phyloP scores from a whole-genome alignment of 495 filamentous ascomycete genomes.

The Penicillium riverlandense region DNA sequence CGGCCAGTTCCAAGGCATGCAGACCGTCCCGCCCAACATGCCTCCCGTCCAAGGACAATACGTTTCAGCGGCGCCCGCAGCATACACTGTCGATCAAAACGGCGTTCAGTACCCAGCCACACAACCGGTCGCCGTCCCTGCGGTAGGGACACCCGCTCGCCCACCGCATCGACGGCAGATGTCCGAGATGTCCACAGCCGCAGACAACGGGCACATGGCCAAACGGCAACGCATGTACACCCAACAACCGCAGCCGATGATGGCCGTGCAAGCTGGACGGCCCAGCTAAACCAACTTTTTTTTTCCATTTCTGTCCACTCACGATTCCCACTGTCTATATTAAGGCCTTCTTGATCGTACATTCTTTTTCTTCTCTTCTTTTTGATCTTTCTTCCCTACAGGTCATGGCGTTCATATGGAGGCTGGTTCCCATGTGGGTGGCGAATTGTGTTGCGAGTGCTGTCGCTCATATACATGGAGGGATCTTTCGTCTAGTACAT shows the following conservation, averaged over 20 bases:
- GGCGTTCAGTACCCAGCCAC: slow-evolving; percentile 43
- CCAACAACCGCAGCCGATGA: slow-evolving; percentile 33
- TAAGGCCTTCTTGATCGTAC: slow-evolving; percentile 16
- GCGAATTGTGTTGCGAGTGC: no score
- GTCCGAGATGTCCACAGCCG: slow-evolving; percentile 55
- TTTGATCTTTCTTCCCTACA: slow-evolving; percentile 5
- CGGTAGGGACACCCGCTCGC: slow-evolving; percentile 28
- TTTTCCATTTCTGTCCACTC: background rate
- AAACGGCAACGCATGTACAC: slow-evolving; percentile 62
- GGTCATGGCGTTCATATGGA: slow-evolving; percentile 4
- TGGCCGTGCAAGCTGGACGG: slow-evolving; percentile 37
- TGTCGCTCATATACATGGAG: no score
- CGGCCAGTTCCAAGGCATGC: slow-evolving; percentile 55
- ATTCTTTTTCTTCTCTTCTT: slow-evolving; percentile 12
- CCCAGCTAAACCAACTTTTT: slow-evolving; percentile 21
- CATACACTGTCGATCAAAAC: slow-evolving; percentile 46
- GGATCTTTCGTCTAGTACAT: background rate
- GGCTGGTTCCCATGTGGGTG: no score
- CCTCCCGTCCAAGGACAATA: slow-evolving; percentile 46
- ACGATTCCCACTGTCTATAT: slow-evolving; percentile 11
- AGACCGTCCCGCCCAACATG: slow-evolving; percentile 45
- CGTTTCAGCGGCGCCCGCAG: slow-evolving; percentile 31
- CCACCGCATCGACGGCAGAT: slow-evolving; percentile 55
- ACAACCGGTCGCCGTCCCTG: slow-evolving; percentile 41
- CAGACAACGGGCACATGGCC: slow-evolving; percentile 45